Base-by-base conservation (phyloP, 495 filamentous ascomycete species). In the Aeminium ludgeri region DNA sequence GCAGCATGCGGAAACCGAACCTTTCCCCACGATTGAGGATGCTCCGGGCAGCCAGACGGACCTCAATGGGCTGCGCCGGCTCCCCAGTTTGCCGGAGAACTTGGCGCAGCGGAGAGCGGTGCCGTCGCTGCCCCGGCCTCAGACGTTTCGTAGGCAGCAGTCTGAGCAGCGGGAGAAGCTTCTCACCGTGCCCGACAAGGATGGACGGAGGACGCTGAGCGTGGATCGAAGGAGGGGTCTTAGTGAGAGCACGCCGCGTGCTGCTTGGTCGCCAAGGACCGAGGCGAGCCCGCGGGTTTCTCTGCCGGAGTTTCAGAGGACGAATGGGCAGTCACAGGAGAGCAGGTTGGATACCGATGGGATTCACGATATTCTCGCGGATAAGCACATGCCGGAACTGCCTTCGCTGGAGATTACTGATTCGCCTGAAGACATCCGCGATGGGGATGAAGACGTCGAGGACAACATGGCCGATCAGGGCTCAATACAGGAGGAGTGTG, bases 91-190 rank as follows among this genome's bases (percentile, higher is more conserved):
- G n/a, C n/a, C n/a, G n/a, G n/a, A n/a, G n/a, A n/a, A n/a, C n/a
- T n/a, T n/a, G n/a, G n/a, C 36, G 13, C 25, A 12, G 6, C 6
- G 32, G 16, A 77, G 50, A 45, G 85, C 85, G 1, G 73, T 87
- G n/a, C 79, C 83, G 8, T 78, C 77, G 12, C 62, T 91, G 30
- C 82, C 86, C 27, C 70, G 82, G 40, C 62, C 75, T 10, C 67
- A 73, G 38, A 86, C 81, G 3, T 83, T 86, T 59, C 79, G 76
- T 57, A 70, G 85, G 51, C 83, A 86, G 52, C 72, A 78, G 51
- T 83, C 81, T 18, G 86, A 93, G 57, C 67, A 66, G 43, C 68
- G 82, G 46, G 75, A 86, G 48, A 75, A 70, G 43, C 65, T 91
- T 19, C 67, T 75, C 36, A 75, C 80, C 19, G 59, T 71, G 20